Percentiles rank a stretch among this genome's conserved stretches.
Evolutionary conservation across 176 grass and related monocot genomes (phyloP).

Genomic region (Ampelocalamus luodianensis): DNA sequence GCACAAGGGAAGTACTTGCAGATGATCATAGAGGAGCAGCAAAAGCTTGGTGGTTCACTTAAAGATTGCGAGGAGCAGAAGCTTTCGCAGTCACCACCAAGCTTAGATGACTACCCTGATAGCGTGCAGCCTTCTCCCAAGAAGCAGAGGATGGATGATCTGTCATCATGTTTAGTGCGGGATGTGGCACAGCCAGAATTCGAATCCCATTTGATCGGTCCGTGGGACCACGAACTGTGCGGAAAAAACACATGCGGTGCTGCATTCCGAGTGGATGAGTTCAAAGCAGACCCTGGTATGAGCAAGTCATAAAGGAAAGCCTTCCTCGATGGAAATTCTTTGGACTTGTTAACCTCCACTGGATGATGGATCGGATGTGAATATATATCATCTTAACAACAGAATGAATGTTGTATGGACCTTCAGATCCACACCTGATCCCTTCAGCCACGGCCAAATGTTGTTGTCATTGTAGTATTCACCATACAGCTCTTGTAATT

Average conservation of each 20-base stretch:
- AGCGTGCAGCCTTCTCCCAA: slow-evolving; percentile 49
- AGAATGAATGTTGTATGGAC: slow-evolving; percentile 26
- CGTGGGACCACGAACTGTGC: slow-evolving; percentile 68
- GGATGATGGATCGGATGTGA: slow-evolving; percentile 41
- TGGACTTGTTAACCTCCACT: slow-evolving; percentile 29
- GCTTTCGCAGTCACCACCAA: slow-evolving; percentile 52
- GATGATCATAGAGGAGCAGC: slow-evolving; percentile 97
- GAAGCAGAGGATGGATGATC: slow-evolving; percentile 55
- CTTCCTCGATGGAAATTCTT: slow-evolving; percentile 9
- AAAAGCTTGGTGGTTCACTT: slow-evolving; percentile 63
- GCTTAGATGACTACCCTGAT: slow-evolving; percentile 64
- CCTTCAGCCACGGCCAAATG: slow-evolving; percentile 31
- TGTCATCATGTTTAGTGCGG: slow-evolving; percentile 48
- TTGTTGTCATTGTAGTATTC: slow-evolving; percentile 28
- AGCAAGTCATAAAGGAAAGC: slow-evolving; percentile 41
- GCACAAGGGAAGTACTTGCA: slow-evolving; percentile 90
- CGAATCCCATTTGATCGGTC: slow-evolving; percentile 71
- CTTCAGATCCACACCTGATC: slow-evolving; percentile 25
- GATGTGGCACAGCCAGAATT: slow-evolving; percentile 52
- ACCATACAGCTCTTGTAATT: slow-evolving; percentile 58
- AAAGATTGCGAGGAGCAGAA: slow-evolving; percentile 67
- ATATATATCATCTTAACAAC: slow-evolving; percentile 63
- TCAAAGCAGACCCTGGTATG: slow-evolving; percentile 54
- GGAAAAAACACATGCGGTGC: slow-evolving; percentile 38
- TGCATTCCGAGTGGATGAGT: slow-evolving; percentile 47